Percentiles rank a stretch among this genome's conserved stretches.
phyloP scores from a whole-genome alignment of 805 yeast genomes.

The Millerozyma miso region DNA sequence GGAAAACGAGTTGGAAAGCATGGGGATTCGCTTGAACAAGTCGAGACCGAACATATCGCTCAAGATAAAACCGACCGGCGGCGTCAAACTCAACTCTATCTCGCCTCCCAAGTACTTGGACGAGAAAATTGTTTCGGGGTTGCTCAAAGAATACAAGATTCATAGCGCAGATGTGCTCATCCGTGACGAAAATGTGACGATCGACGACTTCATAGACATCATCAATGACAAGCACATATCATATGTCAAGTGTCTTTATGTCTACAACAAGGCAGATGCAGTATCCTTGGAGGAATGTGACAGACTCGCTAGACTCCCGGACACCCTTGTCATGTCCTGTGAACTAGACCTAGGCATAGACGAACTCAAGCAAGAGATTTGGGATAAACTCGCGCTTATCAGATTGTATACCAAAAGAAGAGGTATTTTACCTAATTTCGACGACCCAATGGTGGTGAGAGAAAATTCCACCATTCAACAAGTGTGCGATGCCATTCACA shows the following conservation, averaged over 20 bases:
- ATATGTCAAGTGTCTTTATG: conserved; percentile 87
- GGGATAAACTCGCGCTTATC: conserved; percentile 79
- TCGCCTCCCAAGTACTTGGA: conserved; percentile 79
- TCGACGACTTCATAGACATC: conserved; percentile 88
- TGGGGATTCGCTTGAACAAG: conserved; percentile 87
- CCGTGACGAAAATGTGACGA: conserved; percentile 82
- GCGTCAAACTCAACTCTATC: conserved; percentile 76
- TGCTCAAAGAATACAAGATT: conserved; percentile 80
- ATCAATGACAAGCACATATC: conserved; percentile 84
- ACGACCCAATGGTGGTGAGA: conserved; percentile 89
- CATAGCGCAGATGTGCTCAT: conserved; percentile 92
- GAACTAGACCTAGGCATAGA: conserved; percentile 81
- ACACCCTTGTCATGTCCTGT: conserved; percentile 92
- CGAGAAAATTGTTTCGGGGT: conserved; percentile 71
- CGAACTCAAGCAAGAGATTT: conserved; percentile 87
- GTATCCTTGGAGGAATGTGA: conserved; percentile 94
- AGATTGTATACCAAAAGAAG: conserved; percentile 86
- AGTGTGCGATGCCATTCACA: conserved; percentile 87
- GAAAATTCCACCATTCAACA: conserved; percentile 73
- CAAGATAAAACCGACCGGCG: conserved; percentile 83
- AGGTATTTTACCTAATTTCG: conserved; percentile 75
- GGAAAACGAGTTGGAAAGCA: conserved; percentile 86
- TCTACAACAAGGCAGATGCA: conserved; percentile 92
- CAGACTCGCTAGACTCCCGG: conserved; percentile 84
- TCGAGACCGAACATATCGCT: conserved; percentile 74